Evolutionary conservation across 1,284 basidiomycete species (phyloP).

Genomic region (Ustilago trichophora): DNA sequence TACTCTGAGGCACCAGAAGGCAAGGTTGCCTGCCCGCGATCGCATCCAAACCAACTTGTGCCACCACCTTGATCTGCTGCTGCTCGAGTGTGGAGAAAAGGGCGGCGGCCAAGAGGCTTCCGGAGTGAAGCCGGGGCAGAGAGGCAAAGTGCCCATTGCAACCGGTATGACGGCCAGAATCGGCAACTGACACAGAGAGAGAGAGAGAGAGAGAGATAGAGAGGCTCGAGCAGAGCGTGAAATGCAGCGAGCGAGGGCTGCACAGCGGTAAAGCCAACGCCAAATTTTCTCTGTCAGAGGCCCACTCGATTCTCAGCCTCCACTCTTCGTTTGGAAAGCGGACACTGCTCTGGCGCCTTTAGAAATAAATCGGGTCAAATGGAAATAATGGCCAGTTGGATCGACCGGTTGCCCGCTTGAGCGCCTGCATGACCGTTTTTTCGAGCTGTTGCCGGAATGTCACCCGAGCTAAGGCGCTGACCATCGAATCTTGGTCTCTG

Average conservation of each 20-base stretch:
- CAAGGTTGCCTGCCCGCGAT: conserved; percentile 19
- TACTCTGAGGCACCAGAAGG: conserved; percentile 11
- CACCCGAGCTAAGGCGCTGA: conserved; percentile 8
- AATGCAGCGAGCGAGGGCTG: conserved; percentile 6
- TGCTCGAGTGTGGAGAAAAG: conserved; percentile 6
- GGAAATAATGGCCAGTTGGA: conserved; percentile 30
- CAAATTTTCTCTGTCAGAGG: background rate
- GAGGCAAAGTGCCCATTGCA: conserved; percentile 7
- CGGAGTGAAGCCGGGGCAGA: background rate
- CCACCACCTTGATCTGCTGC: no score
- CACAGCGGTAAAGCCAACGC: conserved; percentile 18
- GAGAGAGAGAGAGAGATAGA: background rate
- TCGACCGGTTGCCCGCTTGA: conserved; percentile 15
- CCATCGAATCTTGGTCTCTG: no score
- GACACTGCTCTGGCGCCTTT: conserved; percentile 15
- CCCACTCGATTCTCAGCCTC: background rate
- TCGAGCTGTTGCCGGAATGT: conserved; percentile 10
- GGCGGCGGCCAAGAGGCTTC: background rate
- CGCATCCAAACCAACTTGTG: background rate
- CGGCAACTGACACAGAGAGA: conserved; percentile 17
- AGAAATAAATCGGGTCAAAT: conserved; percentile 17
- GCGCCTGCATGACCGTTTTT: background rate
- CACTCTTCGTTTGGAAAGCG: background rate
- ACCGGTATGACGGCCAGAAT: conserved; percentile 11
- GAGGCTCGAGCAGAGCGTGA: conserved; percentile 1